A percentile compares a stretch with the other conserved stretches of the same genome.
Conservation (phyloP, 139 green algal genomes). For the Chlamydomonas sp. region DNA sequence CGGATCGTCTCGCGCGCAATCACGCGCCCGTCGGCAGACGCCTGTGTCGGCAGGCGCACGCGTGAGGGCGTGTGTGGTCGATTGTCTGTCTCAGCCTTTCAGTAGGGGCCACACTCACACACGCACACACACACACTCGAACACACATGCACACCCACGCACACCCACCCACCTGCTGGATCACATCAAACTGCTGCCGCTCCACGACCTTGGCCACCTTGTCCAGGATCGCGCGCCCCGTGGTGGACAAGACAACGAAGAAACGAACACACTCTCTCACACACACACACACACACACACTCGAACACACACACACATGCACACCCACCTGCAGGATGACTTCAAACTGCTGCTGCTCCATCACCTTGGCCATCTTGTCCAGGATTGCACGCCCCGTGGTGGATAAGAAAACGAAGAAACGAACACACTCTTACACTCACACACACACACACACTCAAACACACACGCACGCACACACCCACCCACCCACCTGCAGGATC, state of each 20-base stretch:
- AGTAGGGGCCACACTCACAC: background rate
- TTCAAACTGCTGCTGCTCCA: conserved; percentile 74
- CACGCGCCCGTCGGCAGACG: conserved; percentile 52
- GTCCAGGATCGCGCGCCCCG: conserved; percentile 51
- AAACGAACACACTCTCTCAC: too few species aligned
- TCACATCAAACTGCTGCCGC: conserved; percentile 74
- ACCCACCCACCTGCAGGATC: conserved; percentile 31
- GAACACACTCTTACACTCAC: too few species aligned
- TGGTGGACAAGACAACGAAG: too few species aligned
- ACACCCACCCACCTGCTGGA: conserved; percentile 33
- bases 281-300: too few species aligned
- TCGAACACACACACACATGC: background rate
- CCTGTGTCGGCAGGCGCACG: conserved; percentile 52
- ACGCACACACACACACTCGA: too few species aligned
- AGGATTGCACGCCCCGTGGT: conserved; percentile 49
- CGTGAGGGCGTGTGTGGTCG: too few species aligned
- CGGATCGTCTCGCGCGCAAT: conserved; percentile 72
- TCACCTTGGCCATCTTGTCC: conserved; percentile 50
- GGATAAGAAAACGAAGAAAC: too few species aligned
- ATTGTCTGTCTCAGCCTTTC: background rate
- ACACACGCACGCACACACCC: too few species aligned
- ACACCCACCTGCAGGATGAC: conserved; percentile 45
- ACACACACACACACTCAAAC: too few species aligned
- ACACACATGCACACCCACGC: too few species aligned
- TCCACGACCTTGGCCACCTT: conserved; percentile 61